Conservation (phyloP, 1,284 basidiomycete genomes). For the Cryptococcus amylolentus region DNA sequence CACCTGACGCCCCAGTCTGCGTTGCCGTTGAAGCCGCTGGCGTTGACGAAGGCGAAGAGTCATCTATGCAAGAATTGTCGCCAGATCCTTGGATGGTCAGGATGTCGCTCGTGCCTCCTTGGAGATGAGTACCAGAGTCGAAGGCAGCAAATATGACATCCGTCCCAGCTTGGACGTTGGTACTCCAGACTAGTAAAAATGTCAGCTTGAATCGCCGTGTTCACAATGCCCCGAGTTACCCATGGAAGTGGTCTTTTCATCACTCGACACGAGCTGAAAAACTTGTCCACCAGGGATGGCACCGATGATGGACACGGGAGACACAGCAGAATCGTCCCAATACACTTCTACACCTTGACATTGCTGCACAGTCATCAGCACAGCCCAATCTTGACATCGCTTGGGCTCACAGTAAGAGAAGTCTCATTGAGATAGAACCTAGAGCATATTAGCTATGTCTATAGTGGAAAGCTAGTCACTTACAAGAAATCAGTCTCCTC, state of each 20-base stretch:
- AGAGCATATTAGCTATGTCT: slow-evolving; percentile 1
- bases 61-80: slow-evolving; percentile 26
- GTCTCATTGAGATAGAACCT: slow-evolving; percentile 40
- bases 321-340: slow-evolving; percentile 27
- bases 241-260: slow-evolving; percentile 11
- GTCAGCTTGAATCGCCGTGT: background rate
- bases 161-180: slow-evolving; percentile 34
- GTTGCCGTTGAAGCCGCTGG: slow-evolving; percentile 12
- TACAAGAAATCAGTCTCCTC: slow-evolving; percentile 28
- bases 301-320: slow-evolving; percentile 36
- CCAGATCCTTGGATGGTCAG: slow-evolving; percentile 25
- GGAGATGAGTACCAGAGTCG: slow-evolving; percentile 20
- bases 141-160: slow-evolving; percentile 38
- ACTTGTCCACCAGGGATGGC: slow-evolving; percentile 42
- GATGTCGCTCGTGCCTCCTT: slow-evolving; percentile 35
- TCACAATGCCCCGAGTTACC: slow-evolving; percentile 6
- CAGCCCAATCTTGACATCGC: background rate
- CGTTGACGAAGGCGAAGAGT: slow-evolving; percentile 33
- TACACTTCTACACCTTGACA: slow-evolving; percentile 33
- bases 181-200: slow-evolving; percentile 22
- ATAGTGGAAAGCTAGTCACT: slow-evolving; percentile 4
- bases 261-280: slow-evolving; percentile 25
- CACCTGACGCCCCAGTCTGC: slow-evolving; percentile 11
- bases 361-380: slow-evolving; percentile 20
- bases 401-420: slow-evolving; percentile 23